Evolutionary conservation across 495 filamentous ascomycete genomes (phyloP), one percentile per base, ranked within the genome.

Genomic region (Hyaloscypha finlandica): DNA sequence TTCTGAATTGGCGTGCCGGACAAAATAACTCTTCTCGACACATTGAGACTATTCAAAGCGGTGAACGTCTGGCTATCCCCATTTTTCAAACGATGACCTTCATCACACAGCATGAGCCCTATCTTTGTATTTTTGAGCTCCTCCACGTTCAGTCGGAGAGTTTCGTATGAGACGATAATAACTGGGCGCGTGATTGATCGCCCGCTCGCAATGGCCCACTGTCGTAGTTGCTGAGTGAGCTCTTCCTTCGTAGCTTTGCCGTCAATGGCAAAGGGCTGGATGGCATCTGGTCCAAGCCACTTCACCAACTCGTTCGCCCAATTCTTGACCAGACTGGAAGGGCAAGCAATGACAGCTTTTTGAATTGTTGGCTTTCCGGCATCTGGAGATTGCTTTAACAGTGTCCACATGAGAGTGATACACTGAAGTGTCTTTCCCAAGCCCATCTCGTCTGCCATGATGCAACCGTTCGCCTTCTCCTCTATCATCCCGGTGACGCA

Each of bases 371-470:
- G 80, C 76, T 96, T 98, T 39, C 95, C 95, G 56, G 94, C 92
- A 31, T 97, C 94, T 1, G 94, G 90, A 8, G 93, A 96, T 74
- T 99, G 95, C 76, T 97, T 98, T 12, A 99, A 78, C 3, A 99
- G 80, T 12, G 94, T 98, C 95, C 95, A 99, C 85, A 99, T 93
- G 42, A 92, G 81, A 19, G 80, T 84, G 64, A 86, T 85, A 73
- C 82, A 86, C 70, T 84, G 80, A 1, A 96, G 83, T 14, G 95
- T 99, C 80, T 99, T 99, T 55, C 95, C 95, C 37, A 99, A 78
- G 54, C 95, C 95, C 95, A 99, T 99, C 72, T 97, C 95, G 74
- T 99, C 95, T 69, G 95, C 95, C 95, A 99, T 99, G 75, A 99
- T 99, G 75, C 95, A 98, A 0, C 95, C 95, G 78, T 97, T 92